Evolutionary conservation across 176 grass and related monocot genomes (phyloP), one percentile per base, ranked within the genome.

Genomic region (Microstegium vimineum): DNA sequence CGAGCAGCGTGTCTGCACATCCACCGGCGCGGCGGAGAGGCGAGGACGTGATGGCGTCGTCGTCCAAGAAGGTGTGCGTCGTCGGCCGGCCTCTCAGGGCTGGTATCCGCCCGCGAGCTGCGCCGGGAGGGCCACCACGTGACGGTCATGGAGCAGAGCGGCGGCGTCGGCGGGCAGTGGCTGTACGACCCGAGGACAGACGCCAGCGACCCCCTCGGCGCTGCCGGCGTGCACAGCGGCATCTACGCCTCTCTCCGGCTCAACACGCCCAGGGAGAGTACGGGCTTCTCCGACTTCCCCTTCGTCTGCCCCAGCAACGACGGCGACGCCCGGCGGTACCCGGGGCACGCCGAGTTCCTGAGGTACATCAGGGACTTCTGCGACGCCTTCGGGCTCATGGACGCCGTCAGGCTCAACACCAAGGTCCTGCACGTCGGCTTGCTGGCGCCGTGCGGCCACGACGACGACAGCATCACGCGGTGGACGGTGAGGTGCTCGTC

Each of bases 121-220:
- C 73, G 28, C 16, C 73, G 65, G 12, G 90, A 91, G 32, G 81
- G 78, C 15, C 90, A 83, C 67, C 20, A 22, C 11, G 82, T 92
- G 18, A 66, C 69, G 25, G 77, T 91, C 1, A 49, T 91, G 43
- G 90, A 92, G 73, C 82, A 88, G 71, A 43, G 42, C n/a, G 15
- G 11, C 45, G 72, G 70, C 37, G 62, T 83, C 1, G 90, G 90
- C 33, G 82, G 90, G 16, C 77, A 82, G 62, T 91, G 90, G 90
- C 73, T 91, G 25, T 91, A 88, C 51, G 82, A 88, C 15, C 43
- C 90, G 10, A n/a, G 0, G 3, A 57, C 45, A 46, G 74, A 89
- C 63, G 69, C 0, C 5, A 40, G 28, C 40, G 74, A 81, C 69
- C 54, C 63, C 8, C 60, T 87, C 8, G 82, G 82, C 20, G 5